These are phyloP conservation scores for Cyberlindnera americana DNA, from an alignment of 805 yeast species.

Conservation along the genomic window DNA sequence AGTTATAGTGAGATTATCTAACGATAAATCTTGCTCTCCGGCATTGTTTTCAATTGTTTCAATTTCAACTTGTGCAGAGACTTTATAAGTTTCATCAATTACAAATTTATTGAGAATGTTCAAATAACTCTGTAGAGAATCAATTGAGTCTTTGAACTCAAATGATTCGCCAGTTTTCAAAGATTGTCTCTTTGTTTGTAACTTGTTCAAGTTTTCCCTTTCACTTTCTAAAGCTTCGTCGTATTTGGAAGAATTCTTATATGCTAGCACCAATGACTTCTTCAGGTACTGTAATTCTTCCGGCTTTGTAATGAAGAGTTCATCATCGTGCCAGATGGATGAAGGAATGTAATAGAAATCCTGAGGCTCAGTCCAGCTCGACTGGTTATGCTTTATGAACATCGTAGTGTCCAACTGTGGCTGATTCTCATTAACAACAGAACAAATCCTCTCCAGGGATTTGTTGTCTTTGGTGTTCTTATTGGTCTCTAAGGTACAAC, in stretches of 20 bases:
- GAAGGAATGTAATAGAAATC: slow-evolving; percentile 87
- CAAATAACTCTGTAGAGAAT: slow-evolving; percentile 49
- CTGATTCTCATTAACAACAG: slow-evolving; percentile 62
- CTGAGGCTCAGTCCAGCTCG: slow-evolving; percentile 76
- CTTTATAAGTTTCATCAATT: slow-evolving; percentile 67
- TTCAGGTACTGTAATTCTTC: slow-evolving; percentile 46
- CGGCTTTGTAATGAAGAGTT: slow-evolving; percentile 55
- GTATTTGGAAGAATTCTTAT: slow-evolving; percentile 27
- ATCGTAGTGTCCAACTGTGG: slow-evolving; percentile 79
- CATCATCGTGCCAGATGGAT: slow-evolving; percentile 97
- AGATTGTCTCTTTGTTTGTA: slow-evolving; percentile 31
- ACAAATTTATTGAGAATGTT: slow-evolving; percentile 58
- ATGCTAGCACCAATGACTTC: slow-evolving; percentile 42
- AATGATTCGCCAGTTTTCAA: slow-evolving; percentile 51
- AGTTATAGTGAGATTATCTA: slow-evolving; percentile 45
- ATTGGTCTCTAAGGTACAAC: slow-evolving; percentile 57
- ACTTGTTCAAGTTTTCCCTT: slow-evolving; percentile 29
- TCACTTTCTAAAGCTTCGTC: slow-evolving; percentile 30
- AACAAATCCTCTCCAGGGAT: slow-evolving; percentile 47
- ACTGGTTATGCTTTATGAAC: slow-evolving; percentile 84
- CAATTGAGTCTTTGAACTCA: slow-evolving; percentile 31
- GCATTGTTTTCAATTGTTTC: slow-evolving; percentile 87
- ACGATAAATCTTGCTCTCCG: slow-evolving; percentile 65
- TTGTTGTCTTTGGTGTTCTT: slow-evolving; percentile 40
- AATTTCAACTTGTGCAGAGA: slow-evolving; percentile 78